Conservation (phyloP, 2,329 filamentous ascomycete genomes). For the Neonectria hederae region DNA sequence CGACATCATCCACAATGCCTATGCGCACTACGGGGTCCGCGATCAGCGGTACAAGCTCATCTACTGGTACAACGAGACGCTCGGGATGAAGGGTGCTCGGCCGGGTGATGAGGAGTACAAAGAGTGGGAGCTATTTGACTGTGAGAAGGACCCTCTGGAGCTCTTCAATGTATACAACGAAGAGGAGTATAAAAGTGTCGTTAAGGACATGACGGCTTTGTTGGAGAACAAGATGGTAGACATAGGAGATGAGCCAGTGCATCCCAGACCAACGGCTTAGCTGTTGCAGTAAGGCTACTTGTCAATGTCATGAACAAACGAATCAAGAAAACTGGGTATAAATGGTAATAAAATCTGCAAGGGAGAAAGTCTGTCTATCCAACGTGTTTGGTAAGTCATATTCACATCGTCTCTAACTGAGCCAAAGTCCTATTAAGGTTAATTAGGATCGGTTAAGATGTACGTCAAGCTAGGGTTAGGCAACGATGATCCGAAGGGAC, state of each 20-base stretch:
- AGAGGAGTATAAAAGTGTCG: slow-evolving; percentile 48
- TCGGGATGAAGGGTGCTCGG: slow-evolving; percentile 56
- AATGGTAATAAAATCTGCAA: not conserved
- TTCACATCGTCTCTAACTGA: not conserved
- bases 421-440: not conserved
- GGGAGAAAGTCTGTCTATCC: not conserved
- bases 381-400: not conserved
- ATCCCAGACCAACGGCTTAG: slow-evolving; percentile 24
- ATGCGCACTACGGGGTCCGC: slow-evolving; percentile 62
- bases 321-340: not conserved
- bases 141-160: slow-evolving; percentile 59
- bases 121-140: slow-evolving; percentile 66
- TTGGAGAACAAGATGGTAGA: slow-evolving; percentile 61
- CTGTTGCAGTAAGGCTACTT: not conserved
- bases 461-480: not conserved
- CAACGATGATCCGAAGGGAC: not conserved
- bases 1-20: slow-evolving; percentile 59
- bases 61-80: slow-evolving; percentile 64
- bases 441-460: no score
- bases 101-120: slow-evolving; percentile 52
- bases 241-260: slow-evolving; percentile 58
- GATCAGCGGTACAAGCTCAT: slow-evolving; percentile 64
- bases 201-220: slow-evolving; percentile 52
- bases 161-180: slow-evolving; percentile 58
- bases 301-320: not conserved